Conservation (phyloP, 2,329 filamentous ascomycete species). For the Simplicillium sp. region DNA sequence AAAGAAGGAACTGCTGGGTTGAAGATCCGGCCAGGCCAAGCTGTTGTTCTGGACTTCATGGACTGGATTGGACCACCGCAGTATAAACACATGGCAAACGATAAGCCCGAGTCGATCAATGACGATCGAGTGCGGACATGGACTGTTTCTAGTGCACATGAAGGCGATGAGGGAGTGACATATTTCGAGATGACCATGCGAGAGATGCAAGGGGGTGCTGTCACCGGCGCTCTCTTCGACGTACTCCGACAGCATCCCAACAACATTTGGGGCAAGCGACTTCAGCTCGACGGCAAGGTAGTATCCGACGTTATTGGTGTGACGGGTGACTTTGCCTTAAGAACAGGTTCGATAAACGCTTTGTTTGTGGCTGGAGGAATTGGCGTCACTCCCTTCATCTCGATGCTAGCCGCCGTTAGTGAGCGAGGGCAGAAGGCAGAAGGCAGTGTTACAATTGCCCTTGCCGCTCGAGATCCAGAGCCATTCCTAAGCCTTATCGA, state of each 20-base stretch:
- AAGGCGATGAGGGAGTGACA: not conserved
- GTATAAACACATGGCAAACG: slow-evolving; percentile 1
- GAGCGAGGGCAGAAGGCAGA: not conserved
- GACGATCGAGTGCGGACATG: slow-evolving; percentile 2
- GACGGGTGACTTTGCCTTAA: not conserved
- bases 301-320: not conserved
- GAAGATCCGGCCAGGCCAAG: not conserved
- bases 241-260: not conserved
- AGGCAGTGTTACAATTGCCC: not conserved
- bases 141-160: slow-evolving; percentile 1
- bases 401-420: not conserved
- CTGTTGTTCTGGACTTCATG: slow-evolving; percentile 1
- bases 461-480: not conserved
- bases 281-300: not conserved
- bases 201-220: not conserved
- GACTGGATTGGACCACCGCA: slow-evolving; percentile 2
- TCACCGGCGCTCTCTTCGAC: not conserved
- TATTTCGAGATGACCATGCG: slow-evolving; percentile 2
- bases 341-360: not conserved
- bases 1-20: not conserved
- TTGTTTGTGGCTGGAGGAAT: not conserved
- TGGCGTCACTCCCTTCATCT: not conserved
- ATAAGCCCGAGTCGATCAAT: not conserved
- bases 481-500: not conserved
- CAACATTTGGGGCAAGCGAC: not conserved